Evolutionary conservation across 2,329 filamentous ascomycete species (phyloP).

Genomic region (Fusarium incarnatum): DNA sequence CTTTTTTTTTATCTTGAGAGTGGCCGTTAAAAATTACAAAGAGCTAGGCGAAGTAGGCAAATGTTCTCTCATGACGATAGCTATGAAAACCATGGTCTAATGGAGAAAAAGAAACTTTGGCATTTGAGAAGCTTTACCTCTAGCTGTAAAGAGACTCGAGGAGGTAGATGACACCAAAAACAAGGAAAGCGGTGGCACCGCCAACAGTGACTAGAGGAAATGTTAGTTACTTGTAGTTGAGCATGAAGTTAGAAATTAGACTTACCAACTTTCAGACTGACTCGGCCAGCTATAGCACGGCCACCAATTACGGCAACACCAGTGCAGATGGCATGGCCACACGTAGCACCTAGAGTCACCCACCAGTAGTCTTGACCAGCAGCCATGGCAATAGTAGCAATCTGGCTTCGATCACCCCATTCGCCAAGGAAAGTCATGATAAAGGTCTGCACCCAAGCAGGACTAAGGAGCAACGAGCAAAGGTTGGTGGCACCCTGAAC

Average conservation of each 20-base stretch:
- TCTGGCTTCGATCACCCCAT: conserved; percentile 98
- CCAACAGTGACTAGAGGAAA: conserved; percentile 81
- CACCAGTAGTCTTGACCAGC: conserved; percentile 99
- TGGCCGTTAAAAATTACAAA: conserved; percentile 42
- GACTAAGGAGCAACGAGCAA: conserved; percentile 86
- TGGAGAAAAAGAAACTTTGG: conserved; percentile 18
- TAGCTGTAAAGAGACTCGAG: conserved; percentile 78
- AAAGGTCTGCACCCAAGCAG: conserved; percentile 98
- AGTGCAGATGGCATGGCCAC: conserved; percentile 90
- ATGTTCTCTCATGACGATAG: conserved; percentile 19
- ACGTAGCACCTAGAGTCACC: conserved; percentile 89
- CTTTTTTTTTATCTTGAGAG: conserved; percentile 5
- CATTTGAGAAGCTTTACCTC: conserved; percentile 10
- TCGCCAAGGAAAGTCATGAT: conserved; percentile 99
- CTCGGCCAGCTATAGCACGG: conserved; percentile 88
- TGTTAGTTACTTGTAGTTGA: conserved; percentile 38
- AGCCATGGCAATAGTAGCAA: conserved; percentile 98
- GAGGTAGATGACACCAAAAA: conserved; percentile 93
- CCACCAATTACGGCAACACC: conserved; percentile 92
- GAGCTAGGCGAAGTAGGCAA: conserved; percentile 36
- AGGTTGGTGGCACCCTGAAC: conserved; percentile 83
- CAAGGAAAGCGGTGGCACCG: conserved; percentile 87
- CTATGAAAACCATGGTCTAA: conserved; percentile 22
- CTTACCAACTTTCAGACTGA: conserved; percentile 96
- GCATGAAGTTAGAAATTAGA: conserved; percentile 45